Evolutionary conservation across 108 stramenopile genomes (phyloP), one percentile per base, ranked within the genome.

Genomic region (Skeletonema menzelii): DNA sequence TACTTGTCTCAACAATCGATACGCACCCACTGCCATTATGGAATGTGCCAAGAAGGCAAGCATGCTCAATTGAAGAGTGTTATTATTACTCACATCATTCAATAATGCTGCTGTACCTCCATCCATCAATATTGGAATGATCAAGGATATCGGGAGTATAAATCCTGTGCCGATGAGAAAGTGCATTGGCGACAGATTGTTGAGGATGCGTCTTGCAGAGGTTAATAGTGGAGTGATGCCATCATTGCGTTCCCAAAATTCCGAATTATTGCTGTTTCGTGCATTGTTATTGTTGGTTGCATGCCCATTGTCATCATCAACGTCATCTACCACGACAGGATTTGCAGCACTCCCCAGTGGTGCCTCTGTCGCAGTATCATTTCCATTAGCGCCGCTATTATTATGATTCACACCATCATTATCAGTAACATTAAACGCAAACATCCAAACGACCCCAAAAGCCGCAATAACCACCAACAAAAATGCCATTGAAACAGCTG

Each of bases 41-140:
- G 49, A 38, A 53, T 78, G 77, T 13, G 77, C 77, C 14, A 46
- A 27, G 19, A 71, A 53, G 0, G 77, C 77, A n/a, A 78, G 32
- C 14, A 71, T 34, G 2, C 56, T 55, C 6, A 78, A 30, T 27
- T 63, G 53, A 26, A 78, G 42, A 2, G 64, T 59, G 30, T 70
- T 32, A 37, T 37, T 37, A 11, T 37, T 35, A 8, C 10, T 70
- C 26, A 59, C 4, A 60, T 56, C 56, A 24, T 22, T 27, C 53
- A 78, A 59, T 27, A 70, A 31, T 19, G 35, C 75, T 3, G 27
- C 38, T 38, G 40, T 63, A 13, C 67, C 61, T 19, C 63, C 42
- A 67, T 38, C 63, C 15, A 60, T n/a, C 20, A 78, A 22, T 6
- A 78, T 56, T 19, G 77, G 77, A 27, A 70, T 34, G 22, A 57